These are phyloP conservation scores for Aspergillus oerlinghausenensis DNA, from an alignment of 2,329 filamentous ascomycete species.

Conservation along the genomic window DNA sequence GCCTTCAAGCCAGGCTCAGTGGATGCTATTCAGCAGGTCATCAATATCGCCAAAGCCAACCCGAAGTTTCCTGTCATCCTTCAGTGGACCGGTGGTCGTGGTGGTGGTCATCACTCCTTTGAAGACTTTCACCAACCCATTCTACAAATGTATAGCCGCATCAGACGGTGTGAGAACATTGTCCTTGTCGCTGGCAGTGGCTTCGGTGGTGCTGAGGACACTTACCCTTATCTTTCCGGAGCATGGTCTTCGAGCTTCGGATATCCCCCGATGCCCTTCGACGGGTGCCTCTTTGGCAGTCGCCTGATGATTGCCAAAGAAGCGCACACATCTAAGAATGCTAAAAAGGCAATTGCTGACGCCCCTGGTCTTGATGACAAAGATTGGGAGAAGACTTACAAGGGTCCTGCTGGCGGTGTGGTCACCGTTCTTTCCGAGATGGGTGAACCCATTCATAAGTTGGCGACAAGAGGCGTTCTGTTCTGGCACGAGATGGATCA, in stretches of 20 bases:
- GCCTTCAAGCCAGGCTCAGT: slow-evolving; percentile 87
- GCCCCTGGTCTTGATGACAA: slow-evolving; percentile 75
- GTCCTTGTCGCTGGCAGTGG: slow-evolving; percentile 84
- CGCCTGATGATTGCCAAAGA: slow-evolving; percentile 94
- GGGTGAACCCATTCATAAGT: slow-evolving; percentile 98
- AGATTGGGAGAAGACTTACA: slow-evolving; percentile 91
- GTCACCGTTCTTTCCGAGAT: slow-evolving; percentile 98
- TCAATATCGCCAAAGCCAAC: slow-evolving; percentile 89
- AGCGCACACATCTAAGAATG: slow-evolving; percentile 77
- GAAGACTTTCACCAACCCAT: slow-evolving; percentile 93
- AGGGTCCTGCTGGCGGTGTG: slow-evolving; percentile 83
- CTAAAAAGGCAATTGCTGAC: slow-evolving; percentile 85
- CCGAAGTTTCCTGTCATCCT: slow-evolving; percentile 83
- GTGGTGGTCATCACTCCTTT: slow-evolving; percentile 88
- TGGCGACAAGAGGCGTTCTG: slow-evolving; percentile 88
- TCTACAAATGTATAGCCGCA: slow-evolving; percentile 83
- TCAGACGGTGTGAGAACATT: slow-evolving; percentile 79
- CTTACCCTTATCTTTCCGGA: slow-evolving; percentile 86
- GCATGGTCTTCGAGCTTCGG: slow-evolving; percentile 81
- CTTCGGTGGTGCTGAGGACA: slow-evolving; percentile 84
- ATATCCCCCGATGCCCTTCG: slow-evolving; percentile 89
- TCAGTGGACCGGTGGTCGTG: slow-evolving; percentile 91
- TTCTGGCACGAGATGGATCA: slow-evolving; percentile 99
- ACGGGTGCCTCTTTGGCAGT: slow-evolving; percentile 84
- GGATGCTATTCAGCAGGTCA: slow-evolving; percentile 80